These are phyloP conservation scores for Leccinum aurantiacum DNA, from an alignment of 768 basidiomycete genomes.

Conservation along the genomic window DNA sequence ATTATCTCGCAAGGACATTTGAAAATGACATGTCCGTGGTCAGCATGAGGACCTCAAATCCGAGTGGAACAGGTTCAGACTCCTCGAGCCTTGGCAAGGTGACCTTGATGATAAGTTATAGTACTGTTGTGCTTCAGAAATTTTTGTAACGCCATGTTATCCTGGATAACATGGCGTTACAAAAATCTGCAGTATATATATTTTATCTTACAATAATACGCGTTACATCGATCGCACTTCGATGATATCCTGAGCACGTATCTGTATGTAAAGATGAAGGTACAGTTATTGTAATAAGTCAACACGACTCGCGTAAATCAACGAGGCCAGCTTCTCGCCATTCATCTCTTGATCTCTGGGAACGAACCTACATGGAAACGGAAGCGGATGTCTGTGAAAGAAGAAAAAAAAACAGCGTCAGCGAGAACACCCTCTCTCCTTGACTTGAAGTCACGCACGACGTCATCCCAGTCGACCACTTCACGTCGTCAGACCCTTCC, in stretches of 20 bases:
- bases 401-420: too few relatives aligned
- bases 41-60: neutral
- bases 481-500: neutral
- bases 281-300: neutral
- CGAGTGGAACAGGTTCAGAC: neutral
- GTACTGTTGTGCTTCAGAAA: neutral
- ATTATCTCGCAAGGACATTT: slow-evolving; percentile 4
- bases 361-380: too few relatives aligned
- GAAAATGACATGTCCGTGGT: slow-evolving; percentile 8
- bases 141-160: too few relatives aligned
- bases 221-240: too few relatives aligned
- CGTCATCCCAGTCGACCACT: neutral
- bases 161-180: too few relatives aligned
- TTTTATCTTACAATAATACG: too few relatives aligned
- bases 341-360: neutral
- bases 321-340: neutral
- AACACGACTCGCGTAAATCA: neutral
- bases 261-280: neutral
- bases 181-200: too few relatives aligned
- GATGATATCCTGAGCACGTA: too few relatives aligned
- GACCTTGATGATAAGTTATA: neutral
- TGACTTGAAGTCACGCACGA: neutral
- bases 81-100: neutral
- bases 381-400: too few relatives aligned
- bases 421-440: too few relatives aligned